Evolutionary conservation across 1,284 basidiomycete species (phyloP).

Genomic region (Peniophora sp.): DNA sequence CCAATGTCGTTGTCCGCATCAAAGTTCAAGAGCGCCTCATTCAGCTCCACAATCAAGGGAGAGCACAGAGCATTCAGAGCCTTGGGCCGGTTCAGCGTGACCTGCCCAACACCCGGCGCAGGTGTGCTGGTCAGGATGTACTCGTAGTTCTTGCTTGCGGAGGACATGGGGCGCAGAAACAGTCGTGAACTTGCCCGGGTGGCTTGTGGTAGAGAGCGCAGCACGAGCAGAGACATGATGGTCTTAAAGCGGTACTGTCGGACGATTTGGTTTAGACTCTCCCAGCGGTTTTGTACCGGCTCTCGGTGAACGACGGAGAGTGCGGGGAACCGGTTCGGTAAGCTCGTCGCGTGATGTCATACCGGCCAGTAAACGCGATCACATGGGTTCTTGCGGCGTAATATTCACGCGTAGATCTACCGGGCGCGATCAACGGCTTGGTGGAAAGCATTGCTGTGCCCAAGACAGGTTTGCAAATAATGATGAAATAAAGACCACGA

Average conservation of each 20-base stretch:
- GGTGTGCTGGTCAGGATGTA: slow-evolving; percentile 74
- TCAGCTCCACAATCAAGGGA: slow-evolving; percentile 73
- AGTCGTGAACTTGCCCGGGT: background rate
- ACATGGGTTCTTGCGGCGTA: too few species aligned
- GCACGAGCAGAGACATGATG: slow-evolving; percentile 7
- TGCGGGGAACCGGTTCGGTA: too few species aligned
- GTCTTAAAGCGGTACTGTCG: background rate
- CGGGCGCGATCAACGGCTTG: too few species aligned
- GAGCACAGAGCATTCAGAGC: slow-evolving; percentile 89
- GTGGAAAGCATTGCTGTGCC: too few species aligned
- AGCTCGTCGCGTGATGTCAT: too few species aligned
- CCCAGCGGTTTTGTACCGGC: too few species aligned
- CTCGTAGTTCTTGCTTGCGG: slow-evolving; percentile 36
- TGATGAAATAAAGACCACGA: too few species aligned
- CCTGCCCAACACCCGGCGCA: slow-evolving; percentile 71
- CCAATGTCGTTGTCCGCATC: slow-evolving; percentile 68
- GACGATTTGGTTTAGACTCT: too few species aligned
- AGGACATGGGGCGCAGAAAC: slow-evolving; percentile 13
- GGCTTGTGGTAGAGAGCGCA: slow-evolving; percentile 3
- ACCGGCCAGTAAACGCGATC: too few species aligned
- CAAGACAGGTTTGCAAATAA: too few species aligned
- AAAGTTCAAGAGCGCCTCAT: slow-evolving; percentile 65
- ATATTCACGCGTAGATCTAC: too few species aligned
- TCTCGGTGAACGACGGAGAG: too few species aligned
- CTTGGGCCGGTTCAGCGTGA: slow-evolving; percentile 94